Conservation (phyloP, 2,329 filamentous ascomycete species). For the Aspergillus sojae region DNA sequence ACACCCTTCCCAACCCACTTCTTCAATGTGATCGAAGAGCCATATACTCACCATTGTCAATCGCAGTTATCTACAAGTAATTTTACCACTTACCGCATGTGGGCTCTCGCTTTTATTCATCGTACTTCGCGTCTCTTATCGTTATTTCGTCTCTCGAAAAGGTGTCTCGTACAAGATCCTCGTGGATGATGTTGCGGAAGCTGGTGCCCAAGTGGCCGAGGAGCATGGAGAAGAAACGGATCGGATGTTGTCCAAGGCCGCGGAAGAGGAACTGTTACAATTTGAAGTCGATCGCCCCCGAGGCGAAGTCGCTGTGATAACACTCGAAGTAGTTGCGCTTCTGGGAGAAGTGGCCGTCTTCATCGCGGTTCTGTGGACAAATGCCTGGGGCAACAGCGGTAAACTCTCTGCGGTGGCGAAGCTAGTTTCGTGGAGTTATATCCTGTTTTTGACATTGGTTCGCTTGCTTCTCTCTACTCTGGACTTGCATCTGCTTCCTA, state of each 20-base stretch:
- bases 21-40: no score
- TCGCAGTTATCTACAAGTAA: slow-evolving; percentile 72
- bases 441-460: slow-evolving; percentile 70
- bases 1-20: background rate
- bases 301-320: slow-evolving; percentile 69
- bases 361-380: slow-evolving; percentile 62
- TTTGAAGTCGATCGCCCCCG: slow-evolving; percentile 73
- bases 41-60: background rate
- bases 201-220: slow-evolving; percentile 47
- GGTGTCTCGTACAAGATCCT: slow-evolving; percentile 59
- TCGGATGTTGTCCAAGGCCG: slow-evolving; percentile 58
- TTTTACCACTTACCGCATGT: slow-evolving; percentile 75
- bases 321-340: slow-evolving; percentile 76
- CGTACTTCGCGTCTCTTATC: slow-evolving; percentile 58
- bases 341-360: slow-evolving; percentile 72
- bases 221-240: slow-evolving; percentile 55
- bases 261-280: slow-evolving; percentile 50
- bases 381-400: slow-evolving; percentile 61
- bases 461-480: slow-evolving; percentile 67
- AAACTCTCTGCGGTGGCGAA: slow-evolving; percentile 65
- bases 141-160: slow-evolving; percentile 56
- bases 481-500: slow-evolving; percentile 68
- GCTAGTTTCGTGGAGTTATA: slow-evolving; percentile 78
- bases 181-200: slow-evolving; percentile 39
- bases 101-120: slow-evolving; percentile 71